Conservation (phyloP, 2,329 filamentous ascomycete species). For the Taxawa tesnikishii region DNA sequence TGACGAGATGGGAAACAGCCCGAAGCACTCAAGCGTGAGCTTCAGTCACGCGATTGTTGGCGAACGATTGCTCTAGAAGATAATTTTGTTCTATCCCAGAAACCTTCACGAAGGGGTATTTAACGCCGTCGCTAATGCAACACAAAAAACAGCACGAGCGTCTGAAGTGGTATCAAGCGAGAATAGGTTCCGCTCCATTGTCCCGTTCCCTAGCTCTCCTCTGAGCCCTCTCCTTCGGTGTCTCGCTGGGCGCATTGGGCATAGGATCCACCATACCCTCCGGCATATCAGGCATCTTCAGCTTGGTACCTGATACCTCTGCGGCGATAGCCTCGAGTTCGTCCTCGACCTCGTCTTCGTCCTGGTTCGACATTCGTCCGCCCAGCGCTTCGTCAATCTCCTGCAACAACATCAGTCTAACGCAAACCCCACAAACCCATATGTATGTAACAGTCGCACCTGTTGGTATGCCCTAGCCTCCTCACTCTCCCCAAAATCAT, state of each 20-base stretch:
- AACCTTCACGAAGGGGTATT: no score
- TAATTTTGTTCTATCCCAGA: no score
- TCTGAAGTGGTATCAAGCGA: constrained; percentile 2
- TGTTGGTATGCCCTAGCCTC: constrained; percentile 87
- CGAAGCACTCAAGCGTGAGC: no score
- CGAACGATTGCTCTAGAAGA: no score
- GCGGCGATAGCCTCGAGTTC: constrained; percentile 73
- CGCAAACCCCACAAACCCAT: not conserved
- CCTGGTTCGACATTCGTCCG: constrained; percentile 78
- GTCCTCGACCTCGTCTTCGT: constrained; percentile 96
- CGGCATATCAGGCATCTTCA: constrained; percentile 21
- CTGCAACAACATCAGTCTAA: constrained; percentile 30
- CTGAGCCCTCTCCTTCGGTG: constrained; percentile 16
- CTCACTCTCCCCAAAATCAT: constrained; percentile 85
- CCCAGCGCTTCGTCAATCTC: constrained; percentile 88
- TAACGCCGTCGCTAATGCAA: constrained; percentile 1
- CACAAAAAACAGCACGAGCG: not conserved
- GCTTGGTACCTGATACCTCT: constrained; percentile 36
- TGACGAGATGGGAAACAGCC: no score
- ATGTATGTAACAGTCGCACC: constrained; percentile 34
- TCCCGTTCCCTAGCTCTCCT: constrained; percentile 15
- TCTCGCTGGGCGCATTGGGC: constrained; percentile 19
- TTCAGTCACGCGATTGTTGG: no score
- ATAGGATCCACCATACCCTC: constrained; percentile 12
- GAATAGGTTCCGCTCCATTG: constrained; percentile 5